Evolutionary conservation across 2,329 filamentous ascomycete species (phyloP), one percentile per base, ranked within the genome.

Genomic region (Penicillium sp.): DNA sequence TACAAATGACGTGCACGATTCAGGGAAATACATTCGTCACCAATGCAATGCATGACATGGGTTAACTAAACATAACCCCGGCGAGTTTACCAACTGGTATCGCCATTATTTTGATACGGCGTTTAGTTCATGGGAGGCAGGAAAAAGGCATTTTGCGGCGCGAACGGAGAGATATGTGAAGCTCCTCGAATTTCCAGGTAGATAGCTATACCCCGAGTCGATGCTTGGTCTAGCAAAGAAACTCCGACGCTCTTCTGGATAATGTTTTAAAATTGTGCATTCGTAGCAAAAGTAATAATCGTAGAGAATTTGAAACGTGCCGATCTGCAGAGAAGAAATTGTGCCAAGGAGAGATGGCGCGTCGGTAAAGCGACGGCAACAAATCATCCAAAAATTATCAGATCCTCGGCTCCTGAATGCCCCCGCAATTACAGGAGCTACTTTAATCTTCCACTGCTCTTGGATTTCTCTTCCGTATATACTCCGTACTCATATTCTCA

Each of bases 121-220:
- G 62, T 65, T 65, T 46, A 43, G 53, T 53, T 62, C 42, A 58
- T 65, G 66, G 66, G 64, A 69, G 69, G 69, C 61, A 68, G 70
- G 67, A 67, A 66, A 70, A 71, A 67, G 65, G 71, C 70, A 72
- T 72, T 65, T 68, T 68, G 67, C 63, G 72, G 72, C 71, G 72
- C 63, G 68, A 69, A 70, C 65, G 71, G 71, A 72, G 50, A 45
- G 68, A 72, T 61, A 72, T 67, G 64, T 65, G 70, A 72, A 77
- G 75, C 75, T 77, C 75, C 75, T 78, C 75, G 75, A 75, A 71
- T 74, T 73, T 67, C 62, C 65, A 73, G 72, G 69, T 73, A 77
- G 74, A 77, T 13, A 31, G 42, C 38, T 76, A 75, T 76, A 77
- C 75, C 75, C 75, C 74, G 75, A 78, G 75, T 77, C 69, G 75